These are phyloP conservation scores for Penicillium brevicompactum DNA, from an alignment of 2,329 filamentous ascomycete genomes.

Conservation along the genomic window DNA sequence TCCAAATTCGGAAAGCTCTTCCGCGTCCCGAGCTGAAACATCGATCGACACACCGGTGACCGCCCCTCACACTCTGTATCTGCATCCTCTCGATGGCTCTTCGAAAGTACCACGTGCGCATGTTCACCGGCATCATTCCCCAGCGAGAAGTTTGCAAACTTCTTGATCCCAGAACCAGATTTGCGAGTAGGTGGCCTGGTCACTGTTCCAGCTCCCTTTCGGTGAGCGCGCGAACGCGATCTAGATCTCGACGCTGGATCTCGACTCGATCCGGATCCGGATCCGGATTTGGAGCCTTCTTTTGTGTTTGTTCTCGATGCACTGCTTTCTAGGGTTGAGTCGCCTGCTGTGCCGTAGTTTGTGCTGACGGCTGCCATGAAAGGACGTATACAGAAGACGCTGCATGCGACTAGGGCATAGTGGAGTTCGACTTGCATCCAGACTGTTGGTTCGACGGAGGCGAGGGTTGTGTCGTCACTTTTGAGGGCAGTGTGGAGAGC, in stretches of 20 bases:
- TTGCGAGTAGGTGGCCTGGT: background rate
- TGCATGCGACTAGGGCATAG: slow-evolving; percentile 41
- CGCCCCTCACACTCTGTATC: background rate
- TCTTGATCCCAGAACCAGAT: background rate
- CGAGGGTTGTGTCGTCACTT: slow-evolving; percentile 38
- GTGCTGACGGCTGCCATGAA: slow-evolving; percentile 42
- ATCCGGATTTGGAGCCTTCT: slow-evolving; percentile 19
- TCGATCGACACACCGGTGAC: slow-evolving; percentile 12
- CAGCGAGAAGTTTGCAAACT: background rate
- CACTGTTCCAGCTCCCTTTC: slow-evolving; percentile 2
- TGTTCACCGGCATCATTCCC: background rate
- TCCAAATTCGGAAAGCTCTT: background rate
- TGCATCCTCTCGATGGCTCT: background rate
- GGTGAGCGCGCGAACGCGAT: background rate
- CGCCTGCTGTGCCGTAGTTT: slow-evolving; percentile 38
- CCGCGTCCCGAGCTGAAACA: slow-evolving; percentile 13
- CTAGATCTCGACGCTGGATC: slow-evolving; percentile 13
- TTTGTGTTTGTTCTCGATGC: slow-evolving; percentile 22
- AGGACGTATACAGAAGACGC: slow-evolving; percentile 38
- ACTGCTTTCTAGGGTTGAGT: slow-evolving; percentile 31
- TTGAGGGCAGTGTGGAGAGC: slow-evolving; percentile 31
- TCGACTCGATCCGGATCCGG: slow-evolving; percentile 7
- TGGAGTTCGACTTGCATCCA: slow-evolving; percentile 41
- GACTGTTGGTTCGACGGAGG: slow-evolving; percentile 35
- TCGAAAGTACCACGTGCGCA: background rate